A percentile compares a stretch with the other conserved stretches of the same genome.
phyloP scores from a whole-genome alignment of 805 yeast genomes.

The Candida sanyiensis region DNA sequence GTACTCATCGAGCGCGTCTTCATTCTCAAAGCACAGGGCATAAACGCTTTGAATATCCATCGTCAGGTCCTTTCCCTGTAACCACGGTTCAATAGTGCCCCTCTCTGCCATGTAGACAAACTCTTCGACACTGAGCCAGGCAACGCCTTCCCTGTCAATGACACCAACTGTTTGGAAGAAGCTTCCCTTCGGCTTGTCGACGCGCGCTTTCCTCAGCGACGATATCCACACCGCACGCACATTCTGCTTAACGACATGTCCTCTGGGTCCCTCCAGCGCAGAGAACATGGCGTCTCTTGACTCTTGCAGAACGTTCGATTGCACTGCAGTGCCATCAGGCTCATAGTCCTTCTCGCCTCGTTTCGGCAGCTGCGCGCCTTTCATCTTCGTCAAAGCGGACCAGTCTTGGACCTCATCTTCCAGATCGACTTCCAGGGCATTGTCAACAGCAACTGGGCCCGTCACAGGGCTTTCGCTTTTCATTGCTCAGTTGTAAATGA shows the following conservation, averaged over 20 bases:
- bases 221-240: constrained; percentile 46
- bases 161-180: constrained; percentile 70
- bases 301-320: constrained; percentile 39
- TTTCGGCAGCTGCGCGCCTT: constrained; percentile 39
- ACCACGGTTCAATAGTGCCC: constrained; percentile 52
- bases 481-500: no score
- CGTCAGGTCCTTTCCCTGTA: constrained; percentile 29
- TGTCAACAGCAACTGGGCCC: no score
- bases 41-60: constrained; percentile 64
- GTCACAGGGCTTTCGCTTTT: no score
- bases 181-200: constrained; percentile 59
- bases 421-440: constrained; percentile 7
- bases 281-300: constrained; percentile 68
- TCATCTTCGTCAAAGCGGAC: constrained; percentile 34
- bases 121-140: constrained; percentile 61
- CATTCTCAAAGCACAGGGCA: constrained; percentile 38
- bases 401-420: constrained; percentile 52
- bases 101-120: constrained; percentile 74
- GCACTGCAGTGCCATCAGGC: constrained; percentile 66
- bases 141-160: constrained; percentile 41
- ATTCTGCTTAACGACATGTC: constrained; percentile 41
- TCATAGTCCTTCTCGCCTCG: constrained; percentile 84
- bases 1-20: constrained; percentile 45
- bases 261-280: constrained; percentile 51
- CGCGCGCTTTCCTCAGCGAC: constrained; percentile 28